Percentiles rank a stretch among this genome's conserved stretches.
Conservation (phyloP, 1,284 basidiomycete species). For the Cryptococcus sp. region DNA sequence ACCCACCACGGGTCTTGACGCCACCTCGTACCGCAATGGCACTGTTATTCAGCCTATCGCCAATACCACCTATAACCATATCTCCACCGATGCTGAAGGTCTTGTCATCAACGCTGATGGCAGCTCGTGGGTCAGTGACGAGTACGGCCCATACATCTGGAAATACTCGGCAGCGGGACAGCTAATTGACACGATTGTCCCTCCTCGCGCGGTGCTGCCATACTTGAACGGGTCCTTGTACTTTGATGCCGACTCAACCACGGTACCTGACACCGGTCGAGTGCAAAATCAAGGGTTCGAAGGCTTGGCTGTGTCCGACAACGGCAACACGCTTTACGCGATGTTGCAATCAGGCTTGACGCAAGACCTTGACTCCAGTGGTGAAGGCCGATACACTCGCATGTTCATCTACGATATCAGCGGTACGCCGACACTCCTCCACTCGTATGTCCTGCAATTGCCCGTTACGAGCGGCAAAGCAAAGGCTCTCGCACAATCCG, state of each 20-base stretch:
- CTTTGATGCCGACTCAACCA: constrained; percentile 58
- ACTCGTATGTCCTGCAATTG: constrained; percentile 42
- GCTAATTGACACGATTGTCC: constrained; percentile 63
- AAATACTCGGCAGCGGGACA: constrained; percentile 56
- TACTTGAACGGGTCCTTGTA: constrained; percentile 58
- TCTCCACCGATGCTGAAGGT: constrained; percentile 65
- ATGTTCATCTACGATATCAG: constrained; percentile 36
- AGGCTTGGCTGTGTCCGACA: constrained; percentile 41
- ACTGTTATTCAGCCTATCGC: constrained; percentile 23
- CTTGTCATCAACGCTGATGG: constrained; percentile 63
- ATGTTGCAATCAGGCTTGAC: constrained; percentile 42
- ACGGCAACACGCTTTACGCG: constrained; percentile 43
- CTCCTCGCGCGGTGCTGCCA: constrained; percentile 62
- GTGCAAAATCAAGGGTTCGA: constrained; percentile 58
- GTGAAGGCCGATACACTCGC: constrained; percentile 33
- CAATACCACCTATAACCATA: constrained; percentile 54
- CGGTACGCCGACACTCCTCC: constrained; percentile 26
- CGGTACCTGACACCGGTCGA: constrained; percentile 60
- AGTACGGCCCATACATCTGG: constrained; percentile 72
- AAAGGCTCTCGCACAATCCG: constrained; percentile 40
- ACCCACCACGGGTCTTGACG: constrained; percentile 66
- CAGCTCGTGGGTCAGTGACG: constrained; percentile 66
- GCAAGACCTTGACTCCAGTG: constrained; percentile 35
- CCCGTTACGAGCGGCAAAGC: constrained; percentile 44
- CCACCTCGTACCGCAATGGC: constrained; percentile 55